A percentile compares a stretch with the other conserved stretches of the same genome.
These are phyloP conservation scores for Quercus ilex DNA, from an alignment of 306 rosid genomes.

Conservation along the genomic window DNA sequence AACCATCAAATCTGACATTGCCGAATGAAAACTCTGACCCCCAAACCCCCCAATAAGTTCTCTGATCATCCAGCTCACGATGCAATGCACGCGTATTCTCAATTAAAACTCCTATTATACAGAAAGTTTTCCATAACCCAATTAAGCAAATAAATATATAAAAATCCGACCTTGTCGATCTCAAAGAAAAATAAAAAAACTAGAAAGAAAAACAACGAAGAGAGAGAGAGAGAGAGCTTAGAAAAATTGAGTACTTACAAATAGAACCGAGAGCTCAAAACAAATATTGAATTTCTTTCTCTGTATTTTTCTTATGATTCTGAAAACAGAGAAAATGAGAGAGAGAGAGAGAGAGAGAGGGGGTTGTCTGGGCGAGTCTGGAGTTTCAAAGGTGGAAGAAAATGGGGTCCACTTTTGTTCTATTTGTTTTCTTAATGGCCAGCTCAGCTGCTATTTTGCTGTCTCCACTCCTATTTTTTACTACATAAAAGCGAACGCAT, in stretches of 20 bases:
- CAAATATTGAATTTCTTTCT: slow-evolving; percentile 1
- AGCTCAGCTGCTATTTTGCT: slow-evolving; percentile 26
- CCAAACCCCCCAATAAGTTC: neutral
- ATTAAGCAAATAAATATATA: neutral
- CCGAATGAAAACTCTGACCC: slow-evolving; percentile 6
- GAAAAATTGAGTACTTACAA: slow-evolving; percentile 34
- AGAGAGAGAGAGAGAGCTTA: neutral
- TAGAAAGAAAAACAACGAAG: neutral
- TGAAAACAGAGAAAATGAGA: slow-evolving; percentile 9
- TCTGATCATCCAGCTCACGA: neutral
- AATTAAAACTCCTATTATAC: neutral
- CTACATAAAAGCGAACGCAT: no score
- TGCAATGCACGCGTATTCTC: slow-evolving; percentile 7
- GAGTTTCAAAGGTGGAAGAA: neutral
- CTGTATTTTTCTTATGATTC: slow-evolving; percentile 8
- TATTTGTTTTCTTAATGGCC: slow-evolving; percentile 9
- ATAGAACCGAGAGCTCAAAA: slow-evolving; percentile 18
- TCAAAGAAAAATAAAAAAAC: neutral
- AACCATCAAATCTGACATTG: neutral
- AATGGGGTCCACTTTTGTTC: slow-evolving; percentile 12
- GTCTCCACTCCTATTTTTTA: neutral
- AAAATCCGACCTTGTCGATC: slow-evolving; percentile 1
- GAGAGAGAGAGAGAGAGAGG: neutral
- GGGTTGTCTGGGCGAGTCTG: neutral
- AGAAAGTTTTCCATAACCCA: slow-evolving; percentile 1